Conservation (phyloP, 1,139 yeast species). For the Suhomyces ambrosiae region DNA sequence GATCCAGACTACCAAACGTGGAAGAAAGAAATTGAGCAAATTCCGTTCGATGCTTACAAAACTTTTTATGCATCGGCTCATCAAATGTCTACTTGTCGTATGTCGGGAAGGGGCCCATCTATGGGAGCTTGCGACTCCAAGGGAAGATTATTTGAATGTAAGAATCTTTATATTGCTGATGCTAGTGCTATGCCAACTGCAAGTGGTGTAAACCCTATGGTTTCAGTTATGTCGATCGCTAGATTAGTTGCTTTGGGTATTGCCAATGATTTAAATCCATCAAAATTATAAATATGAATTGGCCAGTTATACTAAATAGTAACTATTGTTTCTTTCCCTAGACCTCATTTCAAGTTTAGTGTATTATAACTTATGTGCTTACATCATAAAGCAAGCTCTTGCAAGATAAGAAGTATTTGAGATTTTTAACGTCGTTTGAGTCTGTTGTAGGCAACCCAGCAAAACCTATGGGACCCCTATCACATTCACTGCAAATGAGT, state of each 20-base stretch:
- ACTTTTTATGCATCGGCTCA: slow-evolving; percentile 55
- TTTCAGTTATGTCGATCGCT: slow-evolving; percentile 45
- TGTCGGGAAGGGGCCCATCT: slow-evolving; percentile 52
- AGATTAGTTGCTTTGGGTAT: slow-evolving; percentile 40
- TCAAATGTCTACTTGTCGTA: slow-evolving; percentile 62
- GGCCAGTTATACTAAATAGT: no score
- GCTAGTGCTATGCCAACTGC: slow-evolving; percentile 61
- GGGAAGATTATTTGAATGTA: slow-evolving; percentile 56
- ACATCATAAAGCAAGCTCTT: slow-evolving; percentile 45
- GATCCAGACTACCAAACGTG: slow-evolving; percentile 53
- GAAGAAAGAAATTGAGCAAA: slow-evolving; percentile 35
- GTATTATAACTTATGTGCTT: neutral
- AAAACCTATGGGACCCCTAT: slow-evolving; percentile 72
- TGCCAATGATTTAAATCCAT: slow-evolving; percentile 36
- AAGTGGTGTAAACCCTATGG: slow-evolving; percentile 60
- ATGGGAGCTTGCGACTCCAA: slow-evolving; percentile 51
- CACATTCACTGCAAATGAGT: slow-evolving; percentile 73
- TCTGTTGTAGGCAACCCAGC: slow-evolving; percentile 43
- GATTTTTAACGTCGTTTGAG: slow-evolving; percentile 35
- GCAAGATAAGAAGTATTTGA: slow-evolving; percentile 47
- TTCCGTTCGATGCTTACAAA: slow-evolving; percentile 33
- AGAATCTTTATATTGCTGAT: slow-evolving; percentile 57
- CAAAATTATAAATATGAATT: slow-evolving; percentile 31
- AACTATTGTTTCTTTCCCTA: no score
- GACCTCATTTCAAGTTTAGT: no score